Evolutionary conservation across 2,329 filamentous ascomycete species (phyloP).

Genomic region (Graphilbum ipis-grandicollis): DNA sequence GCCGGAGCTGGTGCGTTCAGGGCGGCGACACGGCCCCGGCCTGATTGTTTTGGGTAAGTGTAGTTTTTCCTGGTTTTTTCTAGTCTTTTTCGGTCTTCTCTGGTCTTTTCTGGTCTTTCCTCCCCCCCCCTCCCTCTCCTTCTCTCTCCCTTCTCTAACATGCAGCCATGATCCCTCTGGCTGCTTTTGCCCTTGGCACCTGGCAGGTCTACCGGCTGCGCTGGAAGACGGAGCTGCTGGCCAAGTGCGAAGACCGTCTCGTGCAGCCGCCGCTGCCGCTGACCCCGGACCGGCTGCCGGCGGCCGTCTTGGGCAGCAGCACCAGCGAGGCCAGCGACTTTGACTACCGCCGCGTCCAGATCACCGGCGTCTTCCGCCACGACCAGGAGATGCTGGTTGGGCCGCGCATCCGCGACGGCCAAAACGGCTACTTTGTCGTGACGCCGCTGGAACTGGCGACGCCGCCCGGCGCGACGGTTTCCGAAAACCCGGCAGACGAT

Average conservation of each 20-base stretch:
- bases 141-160: constrained; percentile 2
- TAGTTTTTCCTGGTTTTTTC: too few species aligned
- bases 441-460: constrained; percentile 56
- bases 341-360: constrained; percentile 73
- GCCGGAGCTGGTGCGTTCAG: constrained; percentile 58
- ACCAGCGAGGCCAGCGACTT: constrained; percentile 38
- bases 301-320: constrained; percentile 1
- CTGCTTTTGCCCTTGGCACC: constrained; percentile 74
- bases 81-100: too few species aligned
- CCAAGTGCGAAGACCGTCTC: constrained; percentile 81
- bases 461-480: constrained; percentile 31
- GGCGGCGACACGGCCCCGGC: constrained; percentile 59
- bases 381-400: constrained; percentile 95
- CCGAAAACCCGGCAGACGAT: too few species aligned
- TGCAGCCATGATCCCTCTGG: constrained; percentile 68
- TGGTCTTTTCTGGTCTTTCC: too few species aligned
- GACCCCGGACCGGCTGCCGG: constrained; percentile 56
- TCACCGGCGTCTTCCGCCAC: constrained; percentile 59
- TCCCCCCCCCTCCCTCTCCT: too few species aligned
- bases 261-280: constrained; percentile 72
- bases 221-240: constrained; percentile 88
- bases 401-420: constrained; percentile 72
- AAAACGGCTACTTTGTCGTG: constrained; percentile 80
- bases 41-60: constrained; percentile 54
- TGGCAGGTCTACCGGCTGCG: constrained; percentile 90